Conservation (phyloP, 805 yeast species). For the Jamesozyma gamospora region DNA sequence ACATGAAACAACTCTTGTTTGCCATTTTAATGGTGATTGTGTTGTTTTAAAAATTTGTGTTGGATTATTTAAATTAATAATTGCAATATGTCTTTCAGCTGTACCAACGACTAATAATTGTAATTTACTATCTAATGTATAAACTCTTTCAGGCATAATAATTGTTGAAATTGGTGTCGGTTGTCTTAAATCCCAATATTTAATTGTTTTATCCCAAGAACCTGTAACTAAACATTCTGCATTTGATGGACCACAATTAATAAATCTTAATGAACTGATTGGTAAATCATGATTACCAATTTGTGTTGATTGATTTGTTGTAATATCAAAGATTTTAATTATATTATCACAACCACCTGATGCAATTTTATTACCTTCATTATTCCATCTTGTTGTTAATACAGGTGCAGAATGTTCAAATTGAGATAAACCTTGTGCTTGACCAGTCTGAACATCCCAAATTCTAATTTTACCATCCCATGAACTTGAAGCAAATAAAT, state of each 20-base stretch:
- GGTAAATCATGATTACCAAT: constrained; percentile 81
- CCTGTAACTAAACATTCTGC: constrained; percentile 76
- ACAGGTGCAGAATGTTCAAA: constrained; percentile 89
- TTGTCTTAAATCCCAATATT: constrained; percentile 90
- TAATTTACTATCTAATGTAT: constrained; percentile 75
- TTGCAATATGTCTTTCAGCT: constrained; percentile 74
- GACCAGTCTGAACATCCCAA: constrained; percentile 76
- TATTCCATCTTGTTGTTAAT: constrained; percentile 68
- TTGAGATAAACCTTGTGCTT: constrained; percentile 78
- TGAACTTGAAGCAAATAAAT: constrained; percentile 62
- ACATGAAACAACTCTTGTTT: constrained; percentile 74
- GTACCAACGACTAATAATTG: constrained; percentile 85
- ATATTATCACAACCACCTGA: constrained; percentile 89
- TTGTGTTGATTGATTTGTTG: constrained; percentile 71
- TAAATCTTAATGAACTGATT: constrained; percentile 63
- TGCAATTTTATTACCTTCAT: constrained; percentile 78
- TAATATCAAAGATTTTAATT: constrained; percentile 73
- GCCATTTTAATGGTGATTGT: constrained; percentile 78
- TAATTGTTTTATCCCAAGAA: constrained; percentile 92
- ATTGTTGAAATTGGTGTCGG: constrained; percentile 75
- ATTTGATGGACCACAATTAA: constrained; percentile 76
- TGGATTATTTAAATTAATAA: constrained; percentile 76
- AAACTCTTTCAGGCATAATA: constrained; percentile 81
- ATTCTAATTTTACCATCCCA: constrained; percentile 95
- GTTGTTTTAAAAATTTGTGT: constrained; percentile 65